Percentiles rank a stretch among this genome's conserved stretches.
phyloP scores from a whole-genome alignment of 306 rosid genomes.

The Quillaja saponaria region DNA sequence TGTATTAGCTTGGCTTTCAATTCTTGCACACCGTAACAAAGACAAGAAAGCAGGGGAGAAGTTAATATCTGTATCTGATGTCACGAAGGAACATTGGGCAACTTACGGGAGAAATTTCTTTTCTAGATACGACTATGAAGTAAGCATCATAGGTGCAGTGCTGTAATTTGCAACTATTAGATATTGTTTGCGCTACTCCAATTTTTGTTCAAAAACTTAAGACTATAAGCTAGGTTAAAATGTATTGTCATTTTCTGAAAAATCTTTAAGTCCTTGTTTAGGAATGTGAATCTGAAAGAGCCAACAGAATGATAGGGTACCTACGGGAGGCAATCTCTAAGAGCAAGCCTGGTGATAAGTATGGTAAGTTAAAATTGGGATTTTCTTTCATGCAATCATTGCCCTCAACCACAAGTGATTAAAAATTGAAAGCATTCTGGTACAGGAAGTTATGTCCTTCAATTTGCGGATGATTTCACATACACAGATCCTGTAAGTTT shows the following conservation, averaged over 20 bases:
- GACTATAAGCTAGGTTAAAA: slow-evolving; percentile 7
- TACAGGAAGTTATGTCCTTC: slow-evolving; percentile 79
- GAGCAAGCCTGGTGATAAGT: slow-evolving; percentile 79
- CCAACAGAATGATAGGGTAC: slow-evolving; percentile 78
- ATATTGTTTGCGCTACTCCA: slow-evolving; percentile 1
- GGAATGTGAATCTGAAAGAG: slow-evolving; percentile 95
- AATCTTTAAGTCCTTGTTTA: slow-evolving; percentile 36
- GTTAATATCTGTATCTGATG: slow-evolving; percentile 79
- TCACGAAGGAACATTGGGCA: slow-evolving; percentile 87
- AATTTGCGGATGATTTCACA: slow-evolving; percentile 82
- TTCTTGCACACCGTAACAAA: slow-evolving; percentile 78
- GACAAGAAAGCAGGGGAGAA: slow-evolving; percentile 81
- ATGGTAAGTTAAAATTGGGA: slow-evolving; percentile 52
- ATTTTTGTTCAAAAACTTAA: slow-evolving; percentile 19
- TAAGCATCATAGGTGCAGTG: slow-evolving; percentile 30
- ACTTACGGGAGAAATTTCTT: slow-evolving; percentile 91
- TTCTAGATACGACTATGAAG: slow-evolving; percentile 96
- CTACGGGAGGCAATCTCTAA: slow-evolving; percentile 64
- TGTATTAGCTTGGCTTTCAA: slow-evolving; percentile 97
- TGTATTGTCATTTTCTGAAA: slow-evolving; percentile 25
- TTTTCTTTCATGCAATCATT: slow-evolving; percentile 18
- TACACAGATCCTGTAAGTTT: slow-evolving; percentile 89
- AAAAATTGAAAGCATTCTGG: too few species aligned
- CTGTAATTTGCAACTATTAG: slow-evolving; percentile 16
- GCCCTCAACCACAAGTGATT: too few species aligned